phyloP scores from a whole-genome alignment of 2,329 filamentous ascomycete genomes.

The Colletotrichum eleusines region DNA sequence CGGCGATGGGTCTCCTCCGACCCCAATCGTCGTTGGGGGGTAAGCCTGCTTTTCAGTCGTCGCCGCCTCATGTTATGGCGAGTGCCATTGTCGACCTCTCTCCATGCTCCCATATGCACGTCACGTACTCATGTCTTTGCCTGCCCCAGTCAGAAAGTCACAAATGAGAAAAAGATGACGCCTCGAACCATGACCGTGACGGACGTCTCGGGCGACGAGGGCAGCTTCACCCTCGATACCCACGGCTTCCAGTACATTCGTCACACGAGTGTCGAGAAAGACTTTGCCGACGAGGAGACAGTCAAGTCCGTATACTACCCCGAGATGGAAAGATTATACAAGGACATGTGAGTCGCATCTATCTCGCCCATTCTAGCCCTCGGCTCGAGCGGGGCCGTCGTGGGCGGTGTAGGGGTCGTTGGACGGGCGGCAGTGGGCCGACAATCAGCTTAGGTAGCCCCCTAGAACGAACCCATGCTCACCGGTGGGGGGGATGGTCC shows the following conservation, averaged over 20 bases:
- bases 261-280: conserved; percentile 65
- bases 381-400: conserved; percentile 7
- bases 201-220: conserved; percentile 73
- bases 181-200: conserved; percentile 63
- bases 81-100: not conserved
- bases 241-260: conserved; percentile 67
- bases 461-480: conserved; percentile 38
- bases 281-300: conserved; percentile 65
- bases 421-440: conserved; percentile 28
- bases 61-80: conserved; percentile 7
- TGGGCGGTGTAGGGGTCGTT: conserved; percentile 32
- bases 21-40: conserved; percentile 42
- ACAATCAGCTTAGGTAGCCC: conserved; percentile 11
- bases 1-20: conserved; percentile 42
- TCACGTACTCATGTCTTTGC: conserved; percentile 19
- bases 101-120: not conserved
- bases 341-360: conserved; percentile 41
- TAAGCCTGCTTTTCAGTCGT: conserved; percentile 36
- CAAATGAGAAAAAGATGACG: conserved; percentile 78
- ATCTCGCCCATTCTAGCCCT: not conserved
- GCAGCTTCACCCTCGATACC: conserved; percentile 71
- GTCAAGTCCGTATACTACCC: conserved; percentile 56
- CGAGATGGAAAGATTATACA: conserved; percentile 41
- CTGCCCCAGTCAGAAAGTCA: conserved; percentile 55
- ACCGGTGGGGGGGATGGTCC: conserved; percentile 19